Evolutionary conservation across 1,284 basidiomycete genomes (phyloP), one percentile per base, ranked within the genome.

Genomic region (Neonothopanus nambi): DNA sequence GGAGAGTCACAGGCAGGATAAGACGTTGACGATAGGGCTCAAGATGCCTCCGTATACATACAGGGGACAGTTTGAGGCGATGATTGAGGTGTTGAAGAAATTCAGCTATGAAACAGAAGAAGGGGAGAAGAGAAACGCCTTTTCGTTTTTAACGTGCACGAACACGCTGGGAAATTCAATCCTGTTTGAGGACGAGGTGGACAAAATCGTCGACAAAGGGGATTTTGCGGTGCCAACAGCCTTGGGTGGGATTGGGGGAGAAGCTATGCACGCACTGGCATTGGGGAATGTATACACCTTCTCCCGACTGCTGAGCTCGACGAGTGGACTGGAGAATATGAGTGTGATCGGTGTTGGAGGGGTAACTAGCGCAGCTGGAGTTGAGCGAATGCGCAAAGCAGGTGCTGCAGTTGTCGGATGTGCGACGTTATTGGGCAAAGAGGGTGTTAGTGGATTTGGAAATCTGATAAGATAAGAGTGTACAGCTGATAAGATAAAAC

Each of bases 1-100:
- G 1, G 67, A 75, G 1, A 74, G 71, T 45, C 77, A 76, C 61
- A 62, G 66, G 48, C 59, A 67, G 17, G 87, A 89, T 63, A 65
- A 66, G 3, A 75, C 76, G 0, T 68, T 91, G n/a, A 81, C 85
- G 2, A 73, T 92, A 51, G 91, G 91, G 6, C 71, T 93, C 51
- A 93, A 93, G 66, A 77, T 92, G 35, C 85, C 91, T 0, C 91
- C 90, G n/a, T 93, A 87, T 64, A 77, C 85, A 18, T 80, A 82
- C 60, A 66, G 70, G 28, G 77, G 77, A 11, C 87, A 89, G 61
- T 88, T 90, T 61, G 65, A 65, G 8, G 77, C 79, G 9, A 71
- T 86, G 54, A 60, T 91, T 21, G 63, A 71, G 15, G 68, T 66
- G 57, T 56, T 85, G 58, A 65, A 68, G 44, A 55, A 62, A 48